phyloP scores from a whole-genome alignment of 2,329 filamentous ascomycete species.

The Ceratocystis alfenasii region DNA sequence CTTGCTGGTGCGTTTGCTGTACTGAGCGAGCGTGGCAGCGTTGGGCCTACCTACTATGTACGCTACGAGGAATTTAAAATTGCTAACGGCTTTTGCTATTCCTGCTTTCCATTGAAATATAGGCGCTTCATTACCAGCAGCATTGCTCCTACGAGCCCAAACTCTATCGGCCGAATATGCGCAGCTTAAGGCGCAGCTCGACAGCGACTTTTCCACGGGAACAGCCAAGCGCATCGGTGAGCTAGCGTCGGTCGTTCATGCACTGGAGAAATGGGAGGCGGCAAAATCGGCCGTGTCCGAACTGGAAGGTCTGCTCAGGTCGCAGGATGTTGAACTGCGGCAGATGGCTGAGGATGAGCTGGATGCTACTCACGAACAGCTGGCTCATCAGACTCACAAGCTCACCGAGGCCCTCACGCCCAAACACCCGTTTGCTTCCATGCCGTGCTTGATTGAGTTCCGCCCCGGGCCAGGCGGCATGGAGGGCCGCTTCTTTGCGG shows the following conservation, averaged over 20 bases:
- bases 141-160: slow-evolving; percentile 48
- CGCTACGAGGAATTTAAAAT: not conserved
- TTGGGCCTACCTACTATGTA: not conserved
- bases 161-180: slow-evolving; percentile 47
- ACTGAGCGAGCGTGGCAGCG: not conserved
- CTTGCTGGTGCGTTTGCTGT: not conserved
- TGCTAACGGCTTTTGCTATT: not conserved
- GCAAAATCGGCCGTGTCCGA: slow-evolving; percentile 43
- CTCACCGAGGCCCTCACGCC: slow-evolving; percentile 73
- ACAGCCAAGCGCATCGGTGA: slow-evolving; percentile 51
- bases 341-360: slow-evolving; percentile 75
- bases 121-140: slow-evolving; percentile 31
- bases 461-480: slow-evolving; percentile 83
- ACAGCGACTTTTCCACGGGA: slow-evolving; percentile 43
- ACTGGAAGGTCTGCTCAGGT: slow-evolving; percentile 39
- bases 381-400: slow-evolving; percentile 51
- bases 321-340: slow-evolving; percentile 52
- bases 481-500: slow-evolving; percentile 83
- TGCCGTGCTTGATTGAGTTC: slow-evolving; percentile 86
- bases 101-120: not conserved
- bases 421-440: slow-evolving; percentile 73
- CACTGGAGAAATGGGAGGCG: slow-evolving; percentile 47
- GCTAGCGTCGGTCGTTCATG: slow-evolving; percentile 44
- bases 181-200: slow-evolving; percentile 40
- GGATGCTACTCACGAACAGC: slow-evolving; percentile 46